Evolutionary conservation across 2,329 filamentous ascomycete species (phyloP).

Genomic region (Dendryphion nanum): DNA sequence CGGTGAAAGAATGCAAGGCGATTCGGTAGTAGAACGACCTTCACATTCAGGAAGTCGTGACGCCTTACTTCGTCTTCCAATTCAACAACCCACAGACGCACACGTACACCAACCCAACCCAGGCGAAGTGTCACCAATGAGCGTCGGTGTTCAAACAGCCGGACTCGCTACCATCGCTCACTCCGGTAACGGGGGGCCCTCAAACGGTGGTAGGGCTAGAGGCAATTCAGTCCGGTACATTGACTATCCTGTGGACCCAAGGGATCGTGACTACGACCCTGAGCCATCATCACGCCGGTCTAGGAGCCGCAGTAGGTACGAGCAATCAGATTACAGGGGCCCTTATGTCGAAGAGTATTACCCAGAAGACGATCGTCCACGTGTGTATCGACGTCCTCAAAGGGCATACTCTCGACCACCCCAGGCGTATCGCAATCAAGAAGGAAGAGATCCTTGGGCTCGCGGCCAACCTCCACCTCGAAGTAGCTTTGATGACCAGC

Average conservation of each 20-base stretch:
- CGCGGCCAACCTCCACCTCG: not conserved
- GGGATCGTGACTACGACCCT: no score
- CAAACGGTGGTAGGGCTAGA: not conserved
- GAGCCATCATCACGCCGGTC: no score
- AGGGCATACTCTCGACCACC: slow-evolving; percentile 24
- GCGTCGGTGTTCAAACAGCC: not conserved
- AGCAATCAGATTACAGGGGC: slow-evolving; percentile 4
- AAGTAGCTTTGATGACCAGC: not conserved
- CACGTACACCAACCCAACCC: slow-evolving; percentile 13
- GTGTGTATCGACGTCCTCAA: slow-evolving; percentile 19
- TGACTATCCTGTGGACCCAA: no score
- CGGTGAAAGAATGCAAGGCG: slow-evolving; percentile 28
- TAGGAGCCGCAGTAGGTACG: not conserved
- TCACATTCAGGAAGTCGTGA: slow-evolving; percentile 20
- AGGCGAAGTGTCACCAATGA: not conserved
- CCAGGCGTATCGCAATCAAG: slow-evolving; percentile 20
- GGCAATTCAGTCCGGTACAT: not conserved
- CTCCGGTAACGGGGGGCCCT: not conserved
- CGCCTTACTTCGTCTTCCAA: slow-evolving; percentile 28
- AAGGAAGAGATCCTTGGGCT: not conserved
- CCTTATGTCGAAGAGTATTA: slow-evolving; percentile 29
- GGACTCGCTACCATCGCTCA: not conserved
- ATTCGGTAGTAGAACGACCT: slow-evolving; percentile 21
- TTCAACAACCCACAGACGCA: slow-evolving; percentile 25
- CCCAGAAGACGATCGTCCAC: slow-evolving; percentile 24